These are phyloP conservation scores for Berberis thunbergii DNA, from an alignment of 164 flowering plant genomes.

Conservation along the genomic window DNA sequence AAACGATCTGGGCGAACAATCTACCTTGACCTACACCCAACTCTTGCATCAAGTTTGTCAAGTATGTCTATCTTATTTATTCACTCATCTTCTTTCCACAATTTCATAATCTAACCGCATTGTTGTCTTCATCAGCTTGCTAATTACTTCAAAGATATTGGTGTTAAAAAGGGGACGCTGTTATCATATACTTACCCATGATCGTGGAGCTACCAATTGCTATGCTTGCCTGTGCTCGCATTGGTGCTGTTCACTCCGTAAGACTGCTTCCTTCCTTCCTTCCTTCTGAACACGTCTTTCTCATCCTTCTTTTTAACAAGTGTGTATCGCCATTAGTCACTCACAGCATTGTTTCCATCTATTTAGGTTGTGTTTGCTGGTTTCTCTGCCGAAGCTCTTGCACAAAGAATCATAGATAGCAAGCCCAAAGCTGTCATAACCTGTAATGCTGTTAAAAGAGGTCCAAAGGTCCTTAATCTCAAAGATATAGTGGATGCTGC, in stretches of 20 bases:
- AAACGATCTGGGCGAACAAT: conserved; percentile 67
- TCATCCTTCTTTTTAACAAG: background rate
- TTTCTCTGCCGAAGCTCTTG: conserved; percentile 87
- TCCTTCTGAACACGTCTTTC: background rate
- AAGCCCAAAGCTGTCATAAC: conserved; percentile 84
- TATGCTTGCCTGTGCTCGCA: conserved; percentile 98
- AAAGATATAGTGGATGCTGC: conserved; percentile 91
- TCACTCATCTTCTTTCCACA: background rate
- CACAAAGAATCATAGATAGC: conserved; percentile 89
- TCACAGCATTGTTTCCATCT: conserved; percentile 5
- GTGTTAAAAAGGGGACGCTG: conserved; percentile 84
- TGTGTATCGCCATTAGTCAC: background rate
- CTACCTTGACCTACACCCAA: conserved; percentile 51
- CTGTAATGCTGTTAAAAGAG: conserved; percentile 92
- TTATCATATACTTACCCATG: conserved; percentile 90
- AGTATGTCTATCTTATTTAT: conserved; percentile 24
- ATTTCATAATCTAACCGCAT: too few species aligned
- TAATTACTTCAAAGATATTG: conserved; percentile 77
- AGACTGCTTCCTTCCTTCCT: too few species aligned
- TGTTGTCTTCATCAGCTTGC: conserved; percentile 50
- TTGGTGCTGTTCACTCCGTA: conserved; percentile 97
- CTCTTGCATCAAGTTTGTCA: conserved; percentile 82
- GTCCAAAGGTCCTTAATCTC: conserved; percentile 67
- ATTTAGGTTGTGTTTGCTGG: conserved; percentile 98
- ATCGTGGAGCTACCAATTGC: conserved; percentile 93